phyloP scores from a whole-genome alignment of 805 yeast genomes.

The Alloascoidea hylecoeti region DNA sequence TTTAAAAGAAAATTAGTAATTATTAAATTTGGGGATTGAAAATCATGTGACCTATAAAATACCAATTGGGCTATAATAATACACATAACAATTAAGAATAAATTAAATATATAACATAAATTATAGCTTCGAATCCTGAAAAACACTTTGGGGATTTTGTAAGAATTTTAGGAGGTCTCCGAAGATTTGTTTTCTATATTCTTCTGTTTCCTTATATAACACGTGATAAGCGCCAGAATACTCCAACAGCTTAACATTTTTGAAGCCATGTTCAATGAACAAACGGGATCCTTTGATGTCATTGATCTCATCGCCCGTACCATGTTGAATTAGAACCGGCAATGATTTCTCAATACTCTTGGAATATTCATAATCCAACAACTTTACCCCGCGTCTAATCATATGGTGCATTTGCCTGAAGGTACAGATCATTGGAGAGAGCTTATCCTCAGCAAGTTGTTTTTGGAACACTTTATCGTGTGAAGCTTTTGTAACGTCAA shows the following conservation, averaged over 20 bases:
- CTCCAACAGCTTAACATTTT: neutral
- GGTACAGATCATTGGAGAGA: conserved; percentile 36
- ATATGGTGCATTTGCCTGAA: conserved; percentile 45
- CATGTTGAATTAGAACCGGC: conserved; percentile 47
- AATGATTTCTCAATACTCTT: conserved; percentile 20
- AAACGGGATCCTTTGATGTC: neutral
- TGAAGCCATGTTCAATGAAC: too few relatives aligned
- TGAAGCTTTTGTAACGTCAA: conserved; percentile 41
- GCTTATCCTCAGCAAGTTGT: conserved; percentile 28
- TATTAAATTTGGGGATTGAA: too few relatives aligned
- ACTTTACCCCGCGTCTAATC: conserved; percentile 35
- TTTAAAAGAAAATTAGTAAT: too few relatives aligned
- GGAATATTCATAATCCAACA: conserved; percentile 24
- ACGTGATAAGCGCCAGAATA: neutral
- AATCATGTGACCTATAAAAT: too few relatives aligned
- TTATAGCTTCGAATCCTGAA: too few relatives aligned
- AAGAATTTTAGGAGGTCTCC: too few relatives aligned
- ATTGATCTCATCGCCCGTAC: conserved; percentile 32
- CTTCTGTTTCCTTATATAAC: neutral
- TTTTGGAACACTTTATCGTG: conserved; percentile 29
- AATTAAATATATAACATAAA: too few relatives aligned
- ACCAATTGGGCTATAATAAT: too few relatives aligned
- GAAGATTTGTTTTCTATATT: neutral
- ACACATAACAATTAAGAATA: too few relatives aligned
- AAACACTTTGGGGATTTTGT: too few relatives aligned